Evolutionary conservation across 2,329 filamentous ascomycete genomes (phyloP).

Genomic region (Scortechinia acanthostroma): DNA sequence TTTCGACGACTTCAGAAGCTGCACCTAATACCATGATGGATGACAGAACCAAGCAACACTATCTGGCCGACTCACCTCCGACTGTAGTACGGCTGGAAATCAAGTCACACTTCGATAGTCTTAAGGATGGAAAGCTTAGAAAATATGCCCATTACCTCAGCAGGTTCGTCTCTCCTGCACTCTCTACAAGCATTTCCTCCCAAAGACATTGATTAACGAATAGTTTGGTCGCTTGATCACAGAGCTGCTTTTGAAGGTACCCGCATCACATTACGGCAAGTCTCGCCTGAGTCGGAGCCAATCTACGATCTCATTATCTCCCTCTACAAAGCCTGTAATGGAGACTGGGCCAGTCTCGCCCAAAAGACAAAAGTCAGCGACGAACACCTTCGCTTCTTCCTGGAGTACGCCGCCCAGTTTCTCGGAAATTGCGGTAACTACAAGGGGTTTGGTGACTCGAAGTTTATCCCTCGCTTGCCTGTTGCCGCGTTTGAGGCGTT

Average conservation of each 20-base stretch:
- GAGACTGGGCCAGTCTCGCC: conserved; percentile 66
- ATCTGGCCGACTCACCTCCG: neutral
- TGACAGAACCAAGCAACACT: neutral
- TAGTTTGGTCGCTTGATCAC: neutral
- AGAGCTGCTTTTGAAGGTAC: conserved; percentile 74
- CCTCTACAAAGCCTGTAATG: conserved; percentile 57
- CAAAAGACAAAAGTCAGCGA: conserved; percentile 57
- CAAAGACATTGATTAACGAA: no score
- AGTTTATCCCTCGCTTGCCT: conserved; percentile 70
- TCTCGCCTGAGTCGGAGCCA: conserved; percentile 73
- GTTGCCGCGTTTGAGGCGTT: conserved; percentile 59
- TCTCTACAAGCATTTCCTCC: neutral
- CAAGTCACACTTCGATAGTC: neutral
- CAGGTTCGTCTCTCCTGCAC: neutral
- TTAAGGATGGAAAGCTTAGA: neutral
- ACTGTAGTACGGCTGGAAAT: neutral
- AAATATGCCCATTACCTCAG: conserved; percentile 3
- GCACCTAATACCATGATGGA: conserved; percentile 1
- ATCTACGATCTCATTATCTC: conserved; percentile 77
- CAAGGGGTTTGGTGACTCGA: conserved; percentile 79
- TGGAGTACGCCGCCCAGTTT: conserved; percentile 74
- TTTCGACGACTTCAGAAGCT: no score
- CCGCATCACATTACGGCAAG: conserved; percentile 72
- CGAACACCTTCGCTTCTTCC: conserved; percentile 58
- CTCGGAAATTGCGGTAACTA: conserved; percentile 78